Percentiles rank a stretch among this genome's conserved stretches.
Evolutionary conservation across 2,329 filamentous ascomycete genomes (phyloP).

Genomic region (Sclerotinia sclerotiorum): DNA sequence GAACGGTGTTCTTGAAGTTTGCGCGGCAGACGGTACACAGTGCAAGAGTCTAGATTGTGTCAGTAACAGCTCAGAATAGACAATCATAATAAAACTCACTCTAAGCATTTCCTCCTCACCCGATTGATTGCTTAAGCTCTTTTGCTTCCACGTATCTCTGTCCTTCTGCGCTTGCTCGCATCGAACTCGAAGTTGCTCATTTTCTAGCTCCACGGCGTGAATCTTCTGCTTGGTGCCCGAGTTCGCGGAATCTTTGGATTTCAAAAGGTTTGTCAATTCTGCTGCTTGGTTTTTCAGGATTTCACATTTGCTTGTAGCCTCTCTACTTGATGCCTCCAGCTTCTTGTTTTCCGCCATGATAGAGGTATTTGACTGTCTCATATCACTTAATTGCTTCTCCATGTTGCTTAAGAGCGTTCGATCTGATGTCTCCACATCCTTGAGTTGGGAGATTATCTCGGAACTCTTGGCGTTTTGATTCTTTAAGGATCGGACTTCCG

Average conservation of each 20-base stretch:
- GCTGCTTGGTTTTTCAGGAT: conserved; percentile 71
- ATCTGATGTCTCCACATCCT: conserved; percentile 81
- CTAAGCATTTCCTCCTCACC: conserved; percentile 83
- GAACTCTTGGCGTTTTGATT: conserved; percentile 86
- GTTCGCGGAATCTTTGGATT: conserved; percentile 68
- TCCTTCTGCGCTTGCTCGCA: conserved; percentile 79
- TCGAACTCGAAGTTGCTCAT: conserved; percentile 75
- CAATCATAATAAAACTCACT: conserved; percentile 56
- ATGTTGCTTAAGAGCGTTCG: conserved; percentile 75
- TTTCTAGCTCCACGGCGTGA: conserved; percentile 67
- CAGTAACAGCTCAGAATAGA: conserved; percentile 36
- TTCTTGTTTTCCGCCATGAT: conserved; percentile 71
- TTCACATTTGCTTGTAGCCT: conserved; percentile 69
- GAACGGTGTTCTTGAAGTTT: conserved; percentile 89
- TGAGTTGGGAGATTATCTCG: conserved; percentile 89
- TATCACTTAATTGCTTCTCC: conserved; percentile 85
- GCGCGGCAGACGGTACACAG: conserved; percentile 90
- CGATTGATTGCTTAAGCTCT: conserved; percentile 76
- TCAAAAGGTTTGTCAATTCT: conserved; percentile 73
- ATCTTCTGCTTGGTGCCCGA: conserved; percentile 55
- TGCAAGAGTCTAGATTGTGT: conserved; percentile 61
- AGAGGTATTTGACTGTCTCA: conserved; percentile 74
- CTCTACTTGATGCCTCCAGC: conserved; percentile 69
- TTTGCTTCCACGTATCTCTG: conserved; percentile 80
- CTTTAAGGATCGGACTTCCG: conserved; percentile 76